Evolutionary conservation across 2,329 filamentous ascomycete species (phyloP).

Genomic region (Plenodomus lindquistii): DNA sequence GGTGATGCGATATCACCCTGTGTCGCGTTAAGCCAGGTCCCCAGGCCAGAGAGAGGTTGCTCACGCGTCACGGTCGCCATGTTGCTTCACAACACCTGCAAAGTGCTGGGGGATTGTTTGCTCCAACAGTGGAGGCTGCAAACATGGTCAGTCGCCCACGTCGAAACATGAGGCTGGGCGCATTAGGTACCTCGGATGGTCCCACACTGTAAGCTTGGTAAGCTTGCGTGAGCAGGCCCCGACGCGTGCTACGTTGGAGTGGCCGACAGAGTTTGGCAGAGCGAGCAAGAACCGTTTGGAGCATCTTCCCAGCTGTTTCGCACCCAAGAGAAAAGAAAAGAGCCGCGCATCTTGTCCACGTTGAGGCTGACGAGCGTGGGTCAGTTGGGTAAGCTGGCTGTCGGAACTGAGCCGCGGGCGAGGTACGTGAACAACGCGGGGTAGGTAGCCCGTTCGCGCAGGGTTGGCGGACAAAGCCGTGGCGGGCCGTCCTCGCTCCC

Average conservation of each 20-base stretch:
- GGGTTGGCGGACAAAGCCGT: not conserved
- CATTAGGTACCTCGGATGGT: conserved; percentile 33
- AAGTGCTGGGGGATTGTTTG: conserved; percentile 77
- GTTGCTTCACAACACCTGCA: conserved; percentile 62
- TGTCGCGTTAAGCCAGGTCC: conserved; percentile 5
- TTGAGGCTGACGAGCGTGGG: conserved; percentile 1
- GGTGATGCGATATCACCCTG: conserved; percentile 63
- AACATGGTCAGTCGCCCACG: conserved; percentile 9
- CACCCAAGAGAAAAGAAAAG: conserved; percentile 10
- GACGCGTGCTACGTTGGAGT: conserved; percentile 14
- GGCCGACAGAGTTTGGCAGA: conserved; percentile 9
- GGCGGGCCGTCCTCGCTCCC: not conserved
- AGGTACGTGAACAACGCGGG: conserved; percentile 6
- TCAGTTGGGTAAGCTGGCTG: conserved; percentile 1
- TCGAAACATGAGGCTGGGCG: conserved; percentile 2
- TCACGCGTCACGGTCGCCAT: conserved; percentile 67
- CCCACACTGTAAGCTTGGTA: conserved; percentile 37
- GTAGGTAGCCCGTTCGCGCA: conserved; percentile 7
- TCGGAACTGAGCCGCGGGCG: conserved; percentile 14
- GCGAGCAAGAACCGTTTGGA: conserved; percentile 29
- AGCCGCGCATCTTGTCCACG: conserved; percentile 1
- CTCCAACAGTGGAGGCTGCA: conserved; percentile 66
- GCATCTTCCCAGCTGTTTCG: conserved; percentile 26
- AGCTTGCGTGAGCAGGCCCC: conserved; percentile 38
- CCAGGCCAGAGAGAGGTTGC: conserved; percentile 13